Conservation (phyloP, 2,329 filamentous ascomycete species). For the Biscogniauxia sp. region DNA sequence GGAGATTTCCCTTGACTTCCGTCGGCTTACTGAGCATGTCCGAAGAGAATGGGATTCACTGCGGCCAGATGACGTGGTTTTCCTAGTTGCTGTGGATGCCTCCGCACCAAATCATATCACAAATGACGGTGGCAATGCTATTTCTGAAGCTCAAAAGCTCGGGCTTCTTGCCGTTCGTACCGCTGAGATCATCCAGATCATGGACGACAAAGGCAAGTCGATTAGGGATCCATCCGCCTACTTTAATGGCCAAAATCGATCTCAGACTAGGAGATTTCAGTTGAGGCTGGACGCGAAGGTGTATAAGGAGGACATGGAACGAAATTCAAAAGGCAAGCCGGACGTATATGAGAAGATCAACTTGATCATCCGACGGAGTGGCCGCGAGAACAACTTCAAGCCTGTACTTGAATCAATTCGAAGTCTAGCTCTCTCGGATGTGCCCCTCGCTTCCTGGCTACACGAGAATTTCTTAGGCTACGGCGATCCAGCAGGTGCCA, state of each 20-base stretch:
- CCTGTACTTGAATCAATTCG: constrained; percentile 89
- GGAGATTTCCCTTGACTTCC: constrained; percentile 82
- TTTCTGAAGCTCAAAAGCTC: constrained; percentile 56
- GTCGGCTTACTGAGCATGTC: constrained; percentile 71
- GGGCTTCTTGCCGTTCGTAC: constrained; percentile 72
- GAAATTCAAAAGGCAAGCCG: constrained; percentile 61
- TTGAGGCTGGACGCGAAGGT: constrained; percentile 76
- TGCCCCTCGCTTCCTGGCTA: constrained; percentile 85
- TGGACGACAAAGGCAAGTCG: constrained; percentile 78
- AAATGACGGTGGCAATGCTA: constrained; percentile 49
- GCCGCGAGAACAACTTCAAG: constrained; percentile 96
- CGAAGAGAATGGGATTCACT: constrained; percentile 88
- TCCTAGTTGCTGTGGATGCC: constrained; percentile 74
- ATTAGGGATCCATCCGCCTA: constrained; percentile 63
- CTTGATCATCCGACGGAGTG: constrained; percentile 75
- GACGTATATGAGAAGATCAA: constrained; percentile 86
- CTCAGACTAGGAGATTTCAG: constrained; percentile 66
- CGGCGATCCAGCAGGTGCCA: constrained; percentile 85
- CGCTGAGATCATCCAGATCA: constrained; percentile 80
- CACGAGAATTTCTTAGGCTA: constrained; percentile 98
- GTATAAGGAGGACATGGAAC: constrained; percentile 74
- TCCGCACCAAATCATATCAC: constrained; percentile 48
- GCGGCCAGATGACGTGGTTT: constrained; percentile 83
- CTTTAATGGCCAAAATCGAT: constrained; percentile 60
- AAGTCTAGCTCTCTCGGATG: constrained; percentile 78